phyloP scores from a whole-genome alignment of 176 grass and related monocot species.

The Echinochloa phyllopogon region DNA sequence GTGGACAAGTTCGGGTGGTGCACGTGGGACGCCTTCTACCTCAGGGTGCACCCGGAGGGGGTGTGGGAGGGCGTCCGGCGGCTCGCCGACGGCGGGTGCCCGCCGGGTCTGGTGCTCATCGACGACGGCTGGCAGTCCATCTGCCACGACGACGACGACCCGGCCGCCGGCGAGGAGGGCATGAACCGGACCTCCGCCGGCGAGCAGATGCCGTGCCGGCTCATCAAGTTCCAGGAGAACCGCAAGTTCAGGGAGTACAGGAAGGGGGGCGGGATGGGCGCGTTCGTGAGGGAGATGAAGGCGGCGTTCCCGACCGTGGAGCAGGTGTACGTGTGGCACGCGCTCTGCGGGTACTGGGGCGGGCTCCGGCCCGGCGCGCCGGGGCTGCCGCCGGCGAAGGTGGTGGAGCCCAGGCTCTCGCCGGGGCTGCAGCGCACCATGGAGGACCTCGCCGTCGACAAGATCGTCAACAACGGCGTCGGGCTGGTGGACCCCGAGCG shows the following conservation, averaged over 20 bases:
- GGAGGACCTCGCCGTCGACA: constrained; percentile 92
- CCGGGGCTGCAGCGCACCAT: constrained; percentile 70
- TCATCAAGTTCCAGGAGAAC: constrained; percentile 93
- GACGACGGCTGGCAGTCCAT: constrained; percentile 99
- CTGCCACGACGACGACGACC: constrained; percentile 82
- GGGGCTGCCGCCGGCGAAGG: constrained; percentile 55
- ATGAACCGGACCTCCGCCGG: constrained; percentile 84
- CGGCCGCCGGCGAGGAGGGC: constrained; percentile 49
- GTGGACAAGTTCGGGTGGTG: constrained; percentile 96
- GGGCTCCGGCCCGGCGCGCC: constrained; percentile 66
- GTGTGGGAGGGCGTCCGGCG: constrained; percentile 80
- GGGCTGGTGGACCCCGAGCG: constrained; percentile 71
- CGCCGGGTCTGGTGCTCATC: constrained; percentile 85
- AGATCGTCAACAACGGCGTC: constrained; percentile 79
- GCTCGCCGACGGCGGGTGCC: constrained; percentile 82
- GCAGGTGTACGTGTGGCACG: constrained; percentile 98
- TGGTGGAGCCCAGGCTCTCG: constrained; percentile 63
- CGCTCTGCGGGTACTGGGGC: constrained; percentile 92
- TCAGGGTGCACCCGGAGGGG: constrained; percentile 75
- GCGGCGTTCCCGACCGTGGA: constrained; percentile 63
- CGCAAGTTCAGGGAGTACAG: constrained; percentile 86
- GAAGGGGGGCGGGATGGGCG: constrained; percentile 65
- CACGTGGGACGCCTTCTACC: constrained; percentile 97
- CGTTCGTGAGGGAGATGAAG: constrained; percentile 83
- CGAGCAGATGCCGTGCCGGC: constrained; percentile 97